Percentiles rank a stretch among this genome's conserved stretches.
phyloP scores from a whole-genome alignment of 2,329 filamentous ascomycete species.

The Epichloe sylvatica region DNA sequence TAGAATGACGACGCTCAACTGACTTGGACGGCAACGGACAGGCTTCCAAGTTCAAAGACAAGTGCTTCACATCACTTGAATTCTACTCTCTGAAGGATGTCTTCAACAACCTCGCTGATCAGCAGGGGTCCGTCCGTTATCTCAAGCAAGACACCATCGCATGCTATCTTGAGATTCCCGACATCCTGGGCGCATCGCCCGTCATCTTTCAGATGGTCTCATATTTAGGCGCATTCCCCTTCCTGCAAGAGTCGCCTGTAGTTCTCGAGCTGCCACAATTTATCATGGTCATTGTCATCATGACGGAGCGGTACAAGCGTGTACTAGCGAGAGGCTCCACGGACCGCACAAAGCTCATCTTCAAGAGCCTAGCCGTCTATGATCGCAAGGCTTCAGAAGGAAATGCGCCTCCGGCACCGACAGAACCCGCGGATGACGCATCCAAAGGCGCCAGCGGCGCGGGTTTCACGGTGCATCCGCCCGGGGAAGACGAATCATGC shows the following conservation, averaged over 20 bases:
- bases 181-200: slow-evolving; percentile 51
- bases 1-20: neutral
- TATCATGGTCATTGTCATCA: slow-evolving; percentile 57
- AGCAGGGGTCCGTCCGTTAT: slow-evolving; percentile 46
- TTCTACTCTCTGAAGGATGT: slow-evolving; percentile 61
- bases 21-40: slow-evolving; percentile 14
- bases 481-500: slow-evolving; percentile 29
- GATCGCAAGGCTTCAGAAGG: slow-evolving; percentile 40
- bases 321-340: slow-evolving; percentile 45
- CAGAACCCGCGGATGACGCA: slow-evolving; percentile 3
- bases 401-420: slow-evolving; percentile 4
- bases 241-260: slow-evolving; percentile 54
- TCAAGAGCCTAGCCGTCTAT: slow-evolving; percentile 57
- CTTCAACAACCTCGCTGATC: slow-evolving; percentile 55
- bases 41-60: slow-evolving; percentile 51
- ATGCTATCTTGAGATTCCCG: slow-evolving; percentile 60
- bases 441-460: slow-evolving; percentile 1
- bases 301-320: slow-evolving; percentile 54
- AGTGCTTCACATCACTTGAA: slow-evolving; percentile 58
- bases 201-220: slow-evolving; percentile 60
- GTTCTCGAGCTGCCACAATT: slow-evolving; percentile 56
- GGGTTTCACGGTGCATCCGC: slow-evolving; percentile 34
- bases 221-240: slow-evolving; percentile 60
- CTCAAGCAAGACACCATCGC: slow-evolving; percentile 55
- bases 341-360: slow-evolving; percentile 51